Conservation (phyloP, 805 yeast species). For the Monosporozyma aerobia region DNA sequence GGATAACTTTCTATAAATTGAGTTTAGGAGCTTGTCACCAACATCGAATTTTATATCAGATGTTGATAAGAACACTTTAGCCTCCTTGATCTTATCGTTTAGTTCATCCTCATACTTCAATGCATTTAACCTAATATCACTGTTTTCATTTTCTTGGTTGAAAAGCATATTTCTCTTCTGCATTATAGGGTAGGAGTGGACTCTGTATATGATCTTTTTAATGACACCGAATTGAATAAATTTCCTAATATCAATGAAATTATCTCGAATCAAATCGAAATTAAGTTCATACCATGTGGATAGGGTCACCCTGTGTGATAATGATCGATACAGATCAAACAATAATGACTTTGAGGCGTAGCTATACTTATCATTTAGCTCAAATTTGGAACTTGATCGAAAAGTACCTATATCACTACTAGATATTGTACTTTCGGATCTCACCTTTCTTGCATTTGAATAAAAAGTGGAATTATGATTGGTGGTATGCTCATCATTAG, state of each 20-base stretch:
- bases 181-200: conserved; percentile 64
- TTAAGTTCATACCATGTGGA: conserved; percentile 77
- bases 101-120: neutral
- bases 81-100: conserved; percentile 6
- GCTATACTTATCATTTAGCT: neutral
- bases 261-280: conserved; percentile 37
- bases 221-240: conserved; percentile 81
- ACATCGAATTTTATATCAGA: conserved; percentile 27
- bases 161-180: conserved; percentile 13
- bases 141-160: conserved; percentile 7
- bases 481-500: neutral
- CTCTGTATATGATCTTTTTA: conserved; percentile 73
- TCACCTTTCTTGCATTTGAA: conserved; percentile 2
- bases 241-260: conserved; percentile 69
- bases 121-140: conserved; percentile 8
- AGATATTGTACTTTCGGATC: conserved; percentile 16
- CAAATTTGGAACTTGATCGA: neutral
- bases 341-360: conserved; percentile 57
- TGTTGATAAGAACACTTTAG: conserved; percentile 17
- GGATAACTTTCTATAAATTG: conserved; percentile 24
- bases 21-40: conserved; percentile 24
- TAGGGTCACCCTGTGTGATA: conserved; percentile 69
- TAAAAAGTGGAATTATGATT: neutral
- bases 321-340: conserved; percentile 64
- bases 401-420: conserved; percentile 6